Conservation (phyloP, 177 flowering plant genomes). For the Vitis hybrid region DNA sequence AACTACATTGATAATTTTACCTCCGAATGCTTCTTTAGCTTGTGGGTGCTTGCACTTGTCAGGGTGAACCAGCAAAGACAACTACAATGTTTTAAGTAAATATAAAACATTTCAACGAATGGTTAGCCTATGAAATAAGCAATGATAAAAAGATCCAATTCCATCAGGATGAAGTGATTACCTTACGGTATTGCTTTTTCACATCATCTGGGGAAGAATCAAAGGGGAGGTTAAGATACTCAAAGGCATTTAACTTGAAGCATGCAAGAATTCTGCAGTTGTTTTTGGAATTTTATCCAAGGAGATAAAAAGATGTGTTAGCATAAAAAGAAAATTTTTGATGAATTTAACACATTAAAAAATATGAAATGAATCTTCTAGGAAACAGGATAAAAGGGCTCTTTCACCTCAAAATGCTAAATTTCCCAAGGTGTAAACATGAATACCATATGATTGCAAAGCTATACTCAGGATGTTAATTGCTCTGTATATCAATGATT, state of each 20-base stretch:
- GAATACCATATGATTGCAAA: too few relatives aligned
- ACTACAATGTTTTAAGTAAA: conserved; percentile 32
- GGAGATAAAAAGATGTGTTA: background rate
- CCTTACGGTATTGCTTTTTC: conserved; percentile 96
- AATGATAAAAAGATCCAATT: background rate
- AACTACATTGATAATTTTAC: conserved; percentile 27
- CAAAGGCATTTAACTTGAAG: conserved; percentile 94
- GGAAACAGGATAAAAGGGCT: too few relatives aligned
- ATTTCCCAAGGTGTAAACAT: too few relatives aligned
- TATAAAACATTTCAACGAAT: conserved; percentile 1
- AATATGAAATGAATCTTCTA: too few relatives aligned
- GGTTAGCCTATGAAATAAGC: background rate
- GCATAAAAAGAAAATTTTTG: background rate
- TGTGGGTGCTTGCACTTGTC: conserved; percentile 99
- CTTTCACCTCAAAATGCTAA: too few relatives aligned
- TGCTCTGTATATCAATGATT: too few relatives aligned
- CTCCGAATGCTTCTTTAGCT: conserved; percentile 97
- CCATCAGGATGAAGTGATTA: conserved; percentile 18
- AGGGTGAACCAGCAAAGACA: conserved; percentile 96
- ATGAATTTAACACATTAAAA: too few relatives aligned
- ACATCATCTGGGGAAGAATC: conserved; percentile 71
- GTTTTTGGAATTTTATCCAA: background rate
- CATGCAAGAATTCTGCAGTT: conserved; percentile 81
- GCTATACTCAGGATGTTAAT: too few relatives aligned
- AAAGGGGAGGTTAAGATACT: conserved; percentile 78